Base-by-base conservation (phyloP, 176 grass and related monocot genomes). In the Avena sativa region DNA sequence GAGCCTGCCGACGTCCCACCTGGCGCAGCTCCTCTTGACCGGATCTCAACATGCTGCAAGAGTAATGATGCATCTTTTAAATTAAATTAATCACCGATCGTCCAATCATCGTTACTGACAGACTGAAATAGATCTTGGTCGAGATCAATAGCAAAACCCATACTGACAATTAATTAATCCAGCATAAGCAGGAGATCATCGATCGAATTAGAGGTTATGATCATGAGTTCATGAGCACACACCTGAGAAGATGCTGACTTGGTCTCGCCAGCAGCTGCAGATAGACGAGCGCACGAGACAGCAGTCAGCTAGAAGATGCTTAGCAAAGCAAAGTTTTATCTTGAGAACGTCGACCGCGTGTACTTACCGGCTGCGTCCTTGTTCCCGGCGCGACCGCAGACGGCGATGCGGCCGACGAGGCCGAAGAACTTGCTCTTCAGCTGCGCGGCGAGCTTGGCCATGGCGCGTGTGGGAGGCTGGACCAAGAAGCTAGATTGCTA, bases 371-470 rank as follows among this genome's bases (percentile, higher is more conserved):
- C 8, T 23, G 60, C 74, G 28, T 91, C 81, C 81, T 87, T 91
- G 75, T 66, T 23, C 6, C 34, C 32, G 12, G 57, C 57, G 2
- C 85, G 85, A 60, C 76, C 85, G 28, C 89, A 91, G 76, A 86
- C 74, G 25, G 81, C 61, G 59, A 91, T 84, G 76, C 85, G 68
- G 26, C 81, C 81, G 17, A 91, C 49, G 60, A 91, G 59, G 40
- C 81, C 85, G 51, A 74, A 76, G 68, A 91, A 87, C 85, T 68
- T 91, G 85, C 57, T 53, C 76, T 80, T 91, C 25, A 91, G 81
- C 81, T 88, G 89, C 49, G 68, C 75, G 14, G 76, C 85, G 25
- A 91, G 81, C 81, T 91, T 91, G 21, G 81, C 81, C 89, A 91
- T 91, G 40, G 40, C 40, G 40, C 40, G 40, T 43, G 40, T 43